Percentiles rank a stretch among this genome's conserved stretches.
phyloP scores from a whole-genome alignment of 805 yeast species.

The Metschnikowia lunata region DNA sequence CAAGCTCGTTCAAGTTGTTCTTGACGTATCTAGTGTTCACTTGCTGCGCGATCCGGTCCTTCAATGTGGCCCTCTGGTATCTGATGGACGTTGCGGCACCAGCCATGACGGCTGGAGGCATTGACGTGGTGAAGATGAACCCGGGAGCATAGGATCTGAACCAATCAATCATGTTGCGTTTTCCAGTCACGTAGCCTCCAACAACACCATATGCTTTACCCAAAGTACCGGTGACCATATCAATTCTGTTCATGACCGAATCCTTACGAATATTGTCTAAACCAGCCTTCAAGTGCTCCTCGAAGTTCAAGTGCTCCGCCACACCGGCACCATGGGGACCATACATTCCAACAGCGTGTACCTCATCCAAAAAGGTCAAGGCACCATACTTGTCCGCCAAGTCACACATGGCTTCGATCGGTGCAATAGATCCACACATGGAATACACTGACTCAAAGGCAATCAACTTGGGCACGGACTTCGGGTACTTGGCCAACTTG shows the following conservation, averaged over 20 bases:
- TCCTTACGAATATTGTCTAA: constrained; percentile 34
- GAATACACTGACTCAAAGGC: constrained; percentile 97
- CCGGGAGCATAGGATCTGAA: constrained; percentile 95
- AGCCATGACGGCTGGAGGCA: constrained; percentile 98
- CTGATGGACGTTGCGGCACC: constrained; percentile 88
- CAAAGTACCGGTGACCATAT: constrained; percentile 94
- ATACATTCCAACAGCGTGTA: constrained; percentile 97
- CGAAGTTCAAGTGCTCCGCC: constrained; percentile 92
- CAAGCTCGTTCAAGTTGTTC: constrained; percentile 57
- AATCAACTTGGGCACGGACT: constrained; percentile 85
- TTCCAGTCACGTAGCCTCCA: constrained; percentile 97
- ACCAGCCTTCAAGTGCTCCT: constrained; percentile 69
- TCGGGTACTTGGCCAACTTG: constrained; percentile 74
- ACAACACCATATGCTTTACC: constrained; percentile 97
- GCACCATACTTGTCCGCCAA: constrained; percentile 98
- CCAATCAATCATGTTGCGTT: constrained; percentile 83
- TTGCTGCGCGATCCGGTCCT: constrained; percentile 82
- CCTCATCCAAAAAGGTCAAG: constrained; percentile 94
- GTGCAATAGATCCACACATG: constrained; percentile 97
- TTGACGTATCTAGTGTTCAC: constrained; percentile 82
- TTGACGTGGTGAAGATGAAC: constrained; percentile 91
- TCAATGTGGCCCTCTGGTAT: constrained; percentile 71
- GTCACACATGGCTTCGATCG: constrained; percentile 87
- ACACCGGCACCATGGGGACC: constrained; percentile 99
- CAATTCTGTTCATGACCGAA: constrained; percentile 84